Evolutionary conservation across 2,329 filamentous ascomycete genomes (phyloP), one percentile per base, ranked within the genome.

Genomic region (Aspergillus ruber): DNA sequence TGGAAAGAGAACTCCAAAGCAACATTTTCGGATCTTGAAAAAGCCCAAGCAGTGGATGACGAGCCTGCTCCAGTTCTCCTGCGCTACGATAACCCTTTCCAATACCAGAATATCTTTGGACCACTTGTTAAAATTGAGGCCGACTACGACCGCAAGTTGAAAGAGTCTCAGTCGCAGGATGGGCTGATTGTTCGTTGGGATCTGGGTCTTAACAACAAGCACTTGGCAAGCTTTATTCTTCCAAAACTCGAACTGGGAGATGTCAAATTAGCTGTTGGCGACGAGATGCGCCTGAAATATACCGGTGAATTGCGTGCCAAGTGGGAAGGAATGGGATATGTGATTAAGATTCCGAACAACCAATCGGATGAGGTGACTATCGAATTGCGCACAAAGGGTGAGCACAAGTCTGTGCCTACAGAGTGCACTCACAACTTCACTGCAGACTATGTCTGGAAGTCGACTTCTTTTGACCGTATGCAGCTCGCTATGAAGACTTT

Each of bases 401-500:
- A 95, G 65, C 90, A 97, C 73, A 97, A 97, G 70, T 88, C 86
- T 23, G 88, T 97, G 1, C 93, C 93, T 0, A 95, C 89, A 0
- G 91, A 98, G 62, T 93, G 91, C 69, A 95, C 91, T 0, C 89
- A 95, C 71, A 95, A 96, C 69, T 98, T 98, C 71, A 95, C 90
- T 13, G 93, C 91, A 56, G 93, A 98, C 67, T 98, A 98, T 63
- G 93, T 98, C 47, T 98, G 93, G 93, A 98, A 98, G 68, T 93
- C 94, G 12, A 98, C 94, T 0, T 97, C 91, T 0, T 98, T 98
- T 66, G 93, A 98, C 64, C 90, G 93, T 54, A 98, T 98, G 93
- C 93, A 98, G 69, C 83, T 90, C 56, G 94, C 93, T 46, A 97
- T 98, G 91, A 97, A 96, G 77, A 97, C 89, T 0, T 98, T 98